Conservation (phyloP, 805 yeast species). For the Lipomyces japonicus region DNA sequence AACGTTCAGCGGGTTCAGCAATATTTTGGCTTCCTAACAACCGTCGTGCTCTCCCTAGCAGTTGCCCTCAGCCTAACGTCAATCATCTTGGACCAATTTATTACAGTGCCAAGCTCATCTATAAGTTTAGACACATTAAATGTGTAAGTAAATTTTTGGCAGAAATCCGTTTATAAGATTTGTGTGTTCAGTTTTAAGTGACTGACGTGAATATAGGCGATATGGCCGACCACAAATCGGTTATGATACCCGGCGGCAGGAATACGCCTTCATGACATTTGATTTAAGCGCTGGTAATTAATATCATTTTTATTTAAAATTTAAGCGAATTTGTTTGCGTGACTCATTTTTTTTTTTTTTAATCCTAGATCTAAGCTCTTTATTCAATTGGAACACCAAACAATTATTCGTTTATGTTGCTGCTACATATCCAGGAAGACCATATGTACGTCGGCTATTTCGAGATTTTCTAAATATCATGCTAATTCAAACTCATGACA, state of each 20-base stretch:
- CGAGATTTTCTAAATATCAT: not conserved
- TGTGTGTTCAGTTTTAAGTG: not conserved
- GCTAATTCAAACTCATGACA: conserved; percentile 29
- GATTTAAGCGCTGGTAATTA: conserved; percentile 51
- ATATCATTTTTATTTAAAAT: not conserved
- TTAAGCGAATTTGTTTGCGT: too few species aligned
- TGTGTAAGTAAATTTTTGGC: conserved; percentile 20
- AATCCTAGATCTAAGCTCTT: conserved; percentile 59
- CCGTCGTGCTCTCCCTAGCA: conserved; percentile 34
- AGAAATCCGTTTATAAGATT: not conserved
- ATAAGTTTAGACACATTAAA: conserved; percentile 27
- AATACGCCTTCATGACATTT: conserved; percentile 66
- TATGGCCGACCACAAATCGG: conserved; percentile 52
- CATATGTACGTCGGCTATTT: conserved; percentile 33
- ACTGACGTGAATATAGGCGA: conserved; percentile 8
- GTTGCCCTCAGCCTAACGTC: conserved; percentile 33
- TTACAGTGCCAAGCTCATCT: conserved; percentile 34
- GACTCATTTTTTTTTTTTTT: not conserved
- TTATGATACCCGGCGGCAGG: conserved; percentile 62
- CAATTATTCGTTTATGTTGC: conserved; percentile 90
- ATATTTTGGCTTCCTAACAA: conserved; percentile 36
- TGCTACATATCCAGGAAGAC: conserved; percentile 66
- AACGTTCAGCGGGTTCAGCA: conserved; percentile 37
- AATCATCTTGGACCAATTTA: conserved; percentile 21
- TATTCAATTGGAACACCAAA: conserved; percentile 96